phyloP scores from a whole-genome alignment of 306 rosid species.

The Rosa persica region DNA sequence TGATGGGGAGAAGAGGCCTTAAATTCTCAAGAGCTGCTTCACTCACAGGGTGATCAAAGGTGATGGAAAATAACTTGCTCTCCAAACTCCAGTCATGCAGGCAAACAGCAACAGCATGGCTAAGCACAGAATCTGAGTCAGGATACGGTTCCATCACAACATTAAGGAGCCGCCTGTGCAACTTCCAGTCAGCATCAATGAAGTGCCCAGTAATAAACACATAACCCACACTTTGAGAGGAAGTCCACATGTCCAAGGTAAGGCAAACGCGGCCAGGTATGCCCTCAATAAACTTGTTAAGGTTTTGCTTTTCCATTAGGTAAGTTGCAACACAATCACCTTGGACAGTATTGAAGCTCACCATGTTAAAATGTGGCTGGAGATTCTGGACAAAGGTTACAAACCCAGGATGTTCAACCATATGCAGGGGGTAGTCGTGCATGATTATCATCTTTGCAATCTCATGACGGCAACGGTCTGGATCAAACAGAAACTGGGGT shows the following conservation, averaged over 20 bases:
- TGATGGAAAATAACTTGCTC: slow-evolving; percentile 75
- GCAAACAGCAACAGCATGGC: slow-evolving; percentile 88
- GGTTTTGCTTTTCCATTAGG: slow-evolving; percentile 69
- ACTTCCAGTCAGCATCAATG: slow-evolving; percentile 87
- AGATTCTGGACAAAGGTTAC: slow-evolving; percentile 81
- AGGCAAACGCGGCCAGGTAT: slow-evolving; percentile 86
- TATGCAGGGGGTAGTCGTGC: slow-evolving; percentile 97
- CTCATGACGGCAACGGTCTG: slow-evolving; percentile 85
- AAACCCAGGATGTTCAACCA: slow-evolving; percentile 96
- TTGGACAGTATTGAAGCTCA: slow-evolving; percentile 85
- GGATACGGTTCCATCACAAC: slow-evolving; percentile 97
- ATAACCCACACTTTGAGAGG: slow-evolving; percentile 80
- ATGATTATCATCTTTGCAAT: slow-evolving; percentile 94
- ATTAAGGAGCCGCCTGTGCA: slow-evolving; percentile 78
- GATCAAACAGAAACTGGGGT: slow-evolving; percentile 67
- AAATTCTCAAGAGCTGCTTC: slow-evolving; percentile 63
- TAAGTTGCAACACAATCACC: slow-evolving; percentile 96
- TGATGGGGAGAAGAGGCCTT: slow-evolving; percentile 69
- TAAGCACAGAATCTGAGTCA: slow-evolving; percentile 67
- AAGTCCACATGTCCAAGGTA: slow-evolving; percentile 80
- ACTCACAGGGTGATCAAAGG: slow-evolving; percentile 45
- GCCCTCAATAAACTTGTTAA: slow-evolving; percentile 59
- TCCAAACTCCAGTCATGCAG: slow-evolving; percentile 88
- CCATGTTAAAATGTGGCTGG: slow-evolving; percentile 90
- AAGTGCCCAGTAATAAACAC: slow-evolving; percentile 86